Evolutionary conservation across 306 rosid species (phyloP), one percentile per base, ranked within the genome.

Genomic region (Ormosia semicastrata): DNA sequence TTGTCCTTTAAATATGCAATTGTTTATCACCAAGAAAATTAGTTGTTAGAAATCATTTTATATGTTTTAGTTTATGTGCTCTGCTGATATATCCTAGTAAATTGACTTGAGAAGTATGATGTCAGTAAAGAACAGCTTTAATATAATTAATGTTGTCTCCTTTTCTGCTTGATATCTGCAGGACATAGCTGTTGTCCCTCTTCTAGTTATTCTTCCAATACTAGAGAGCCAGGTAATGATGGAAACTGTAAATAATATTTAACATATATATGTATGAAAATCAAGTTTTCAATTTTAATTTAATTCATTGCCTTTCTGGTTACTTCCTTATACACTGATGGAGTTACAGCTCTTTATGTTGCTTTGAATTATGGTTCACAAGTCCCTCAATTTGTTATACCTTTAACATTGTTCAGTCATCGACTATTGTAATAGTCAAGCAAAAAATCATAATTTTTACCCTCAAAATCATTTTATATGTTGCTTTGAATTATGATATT

Each of bases 101-200:
- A 53, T 73, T 49, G 77, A 82, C 33, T 24, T 24, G 24, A 1
- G 24, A 71, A 74, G 78, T 76, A 73, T 72, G 73, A 56, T 83
- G 36, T 82, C 64, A 46, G 40, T 85, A 80, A 36, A 64, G 67
- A 60, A 73, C 54, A 30, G 44, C 58, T 52, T 30, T 54, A 56
- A 37, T 81, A 9, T 74, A 29, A 60, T 74, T 81, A 80, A 79
- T 77, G 76, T 66, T 67, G 66, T 69, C 65, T 59, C 72, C 80
- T 58, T 77, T 53, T 68, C 76, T 85, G 79, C 85, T 83, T 88
- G 86, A 59, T 83, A 71, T 85, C 78, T 91, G 81, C 97, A 96
- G 99, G 99, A 96, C 88, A 88, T 96, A 87, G 99, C 99, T 7
- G 99, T 96, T 43, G 97, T 96, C 68, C 99, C 99, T 73, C 98